Conservation (phyloP, 2,329 filamentous ascomycete genomes). For the Phialophora tarda region DNA sequence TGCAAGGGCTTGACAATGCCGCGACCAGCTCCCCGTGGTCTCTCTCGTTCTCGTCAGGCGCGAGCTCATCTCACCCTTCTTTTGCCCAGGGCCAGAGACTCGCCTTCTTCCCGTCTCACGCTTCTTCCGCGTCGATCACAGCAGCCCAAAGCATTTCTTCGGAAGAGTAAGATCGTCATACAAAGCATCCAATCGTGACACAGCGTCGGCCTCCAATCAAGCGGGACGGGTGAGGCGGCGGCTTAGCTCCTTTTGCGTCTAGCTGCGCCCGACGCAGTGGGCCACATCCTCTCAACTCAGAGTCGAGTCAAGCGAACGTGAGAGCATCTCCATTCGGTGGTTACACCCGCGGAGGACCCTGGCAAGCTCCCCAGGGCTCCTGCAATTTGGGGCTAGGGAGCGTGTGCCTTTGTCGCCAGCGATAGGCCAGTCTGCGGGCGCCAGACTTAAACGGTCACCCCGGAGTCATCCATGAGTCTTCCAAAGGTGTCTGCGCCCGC, state of each 20-base stretch:
- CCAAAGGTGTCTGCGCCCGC: not conserved
- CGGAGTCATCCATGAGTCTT: not conserved
- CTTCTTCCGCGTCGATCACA: conserved; percentile 11
- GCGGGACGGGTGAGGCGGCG: conserved; percentile 29
- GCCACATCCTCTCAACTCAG: conserved; percentile 5
- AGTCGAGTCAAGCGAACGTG: conserved; percentile 3
- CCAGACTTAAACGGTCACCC: not conserved
- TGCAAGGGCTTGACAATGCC: not conserved
- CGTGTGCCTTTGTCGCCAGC: not conserved
- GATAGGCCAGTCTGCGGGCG: not conserved
- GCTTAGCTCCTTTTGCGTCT: conserved; percentile 24
- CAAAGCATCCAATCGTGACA: conserved; percentile 30
- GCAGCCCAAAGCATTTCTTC: conserved; percentile 17
- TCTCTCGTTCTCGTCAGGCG: not conserved
- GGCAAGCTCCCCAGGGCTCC: conserved; percentile 20
- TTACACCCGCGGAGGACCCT: conserved; percentile 11
- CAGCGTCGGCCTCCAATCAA: conserved; percentile 31
- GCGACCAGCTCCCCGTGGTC: not conserved
- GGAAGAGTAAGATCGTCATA: conserved; percentile 18
- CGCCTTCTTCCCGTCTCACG: conserved; percentile 6
- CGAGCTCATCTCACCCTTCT: not conserved
- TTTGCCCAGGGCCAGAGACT: not conserved
- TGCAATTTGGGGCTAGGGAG: conserved; percentile 24
- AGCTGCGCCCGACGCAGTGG: conserved; percentile 22
- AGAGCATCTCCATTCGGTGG: conserved; percentile 15